Base-by-base conservation (phyloP, 768 basidiomycete genomes). In the Royoungia palumana region DNA sequence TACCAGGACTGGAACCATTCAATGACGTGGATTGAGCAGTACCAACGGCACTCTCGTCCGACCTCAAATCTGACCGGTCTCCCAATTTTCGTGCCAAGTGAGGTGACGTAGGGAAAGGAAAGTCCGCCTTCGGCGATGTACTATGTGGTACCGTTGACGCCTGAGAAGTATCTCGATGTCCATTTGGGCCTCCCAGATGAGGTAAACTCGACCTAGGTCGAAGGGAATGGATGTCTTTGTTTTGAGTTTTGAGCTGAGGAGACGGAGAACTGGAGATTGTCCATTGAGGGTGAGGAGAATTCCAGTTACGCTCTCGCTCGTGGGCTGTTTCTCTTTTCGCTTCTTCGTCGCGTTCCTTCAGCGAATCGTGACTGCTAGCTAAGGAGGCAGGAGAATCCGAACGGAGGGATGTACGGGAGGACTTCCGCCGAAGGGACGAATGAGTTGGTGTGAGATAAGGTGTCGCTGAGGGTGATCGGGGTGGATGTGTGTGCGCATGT, bases 281-380 rank as follows among this genome's bases (percentile, higher is more conserved):
- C 83, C 83, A 84, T 43, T 71, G 75, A 7, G 80, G 82, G 32
- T 73, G 77, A n/a, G 79, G 81, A 8, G 83, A 76, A 62, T 83
- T 82, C 85, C 83, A 86, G 57, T 86, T 86, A 41, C 81, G 72
- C 64, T 86, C 84, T 41, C 82, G 75, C 55, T 77, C 75, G 34
- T 79, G 76, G n/a, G 57, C 50, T 5, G 67, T 48, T 54, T 73
- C 77, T n/a, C 63, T 54, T 49, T 60, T 48, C 44, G 66, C 53
- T 36, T 64, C 66, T 44, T 60, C 45, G 19, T 62, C 61, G 19
- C 13, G 68, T 61, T 70, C 70, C 21, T 68, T 54, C 27, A 62
- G 54, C 19, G 66, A 67, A 35, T 60, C 69, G 13, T 64, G 70
- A 35, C 68, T 71, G 35, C 67, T 70, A 13, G 60, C 59, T 8